A percentile compares a stretch with the other conserved stretches of the same genome.
phyloP scores from a whole-genome alignment of 1,284 basidiomycete genomes.

The Inonotus obliquus region DNA sequence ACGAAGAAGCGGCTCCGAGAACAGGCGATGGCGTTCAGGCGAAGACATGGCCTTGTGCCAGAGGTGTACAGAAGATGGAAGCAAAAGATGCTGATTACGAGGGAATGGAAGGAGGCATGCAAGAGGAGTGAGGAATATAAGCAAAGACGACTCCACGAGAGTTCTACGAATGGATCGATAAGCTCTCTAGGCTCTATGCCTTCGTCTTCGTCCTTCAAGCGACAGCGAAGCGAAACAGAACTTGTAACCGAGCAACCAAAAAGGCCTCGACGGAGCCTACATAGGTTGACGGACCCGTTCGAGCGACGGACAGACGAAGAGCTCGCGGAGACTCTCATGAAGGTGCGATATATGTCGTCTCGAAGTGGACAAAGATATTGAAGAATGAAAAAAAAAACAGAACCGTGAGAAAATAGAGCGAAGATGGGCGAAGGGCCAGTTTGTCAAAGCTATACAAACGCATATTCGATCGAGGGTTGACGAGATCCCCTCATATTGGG shows the following conservation, averaged over 20 bases:
- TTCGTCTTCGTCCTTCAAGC: slow-evolving; percentile 21
- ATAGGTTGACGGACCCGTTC: slow-evolving; percentile 41
- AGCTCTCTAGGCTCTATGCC: background rate
- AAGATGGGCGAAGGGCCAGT: slow-evolving; percentile 66
- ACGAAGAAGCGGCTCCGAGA: background rate
- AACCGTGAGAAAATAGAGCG: slow-evolving; percentile 63
- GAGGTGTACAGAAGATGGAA: slow-evolving; percentile 41
- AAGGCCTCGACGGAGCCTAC: slow-evolving; percentile 38
- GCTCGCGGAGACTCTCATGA: slow-evolving; percentile 57
- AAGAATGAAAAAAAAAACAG: slow-evolving; percentile 32
- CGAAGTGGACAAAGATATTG: slow-evolving; percentile 18
- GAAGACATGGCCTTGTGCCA: slow-evolving; percentile 29
- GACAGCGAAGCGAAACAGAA: slow-evolving; percentile 23
- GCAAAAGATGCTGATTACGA: slow-evolving; percentile 37
- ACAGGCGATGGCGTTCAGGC: slow-evolving; percentile 37
- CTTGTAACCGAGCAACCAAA: slow-evolving; percentile 25
- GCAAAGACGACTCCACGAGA: slow-evolving; percentile 39
- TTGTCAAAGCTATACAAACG: slow-evolving; percentile 47
- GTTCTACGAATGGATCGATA: slow-evolving; percentile 19
- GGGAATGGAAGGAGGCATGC: slow-evolving; percentile 55
- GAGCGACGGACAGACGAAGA: slow-evolving; percentile 58
- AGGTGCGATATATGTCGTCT: slow-evolving; percentile 38
- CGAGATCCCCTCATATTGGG: slow-evolving; percentile 39
- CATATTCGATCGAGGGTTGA: slow-evolving; percentile 27
- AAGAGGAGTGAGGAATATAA: slow-evolving; percentile 54